These are phyloP conservation scores for Verticillium alfalfae DNA, from an alignment of 2,329 filamentous ascomycete genomes.

Conservation along the genomic window DNA sequence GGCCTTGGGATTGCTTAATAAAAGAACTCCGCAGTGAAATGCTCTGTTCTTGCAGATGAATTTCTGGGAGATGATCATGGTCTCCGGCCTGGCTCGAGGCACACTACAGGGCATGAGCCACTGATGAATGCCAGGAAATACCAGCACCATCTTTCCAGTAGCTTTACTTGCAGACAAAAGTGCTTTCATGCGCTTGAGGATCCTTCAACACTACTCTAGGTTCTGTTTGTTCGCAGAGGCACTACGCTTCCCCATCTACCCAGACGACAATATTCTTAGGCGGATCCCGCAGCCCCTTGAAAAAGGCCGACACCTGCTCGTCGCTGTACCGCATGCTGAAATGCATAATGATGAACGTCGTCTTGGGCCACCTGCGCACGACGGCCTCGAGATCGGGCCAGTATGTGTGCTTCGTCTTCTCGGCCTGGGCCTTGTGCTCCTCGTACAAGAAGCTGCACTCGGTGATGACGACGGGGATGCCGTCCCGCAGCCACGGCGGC, in stretches of 20 bases:
- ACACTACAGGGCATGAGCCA: too few relatives aligned
- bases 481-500: conserved; percentile 31
- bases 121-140: too few relatives aligned
- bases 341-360: conserved; percentile 40
- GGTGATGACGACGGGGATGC: conserved; percentile 39
- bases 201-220: too few relatives aligned
- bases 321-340: conserved; percentile 39
- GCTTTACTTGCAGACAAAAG: not conserved
- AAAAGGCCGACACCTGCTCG: conserved; percentile 32
- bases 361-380: conserved; percentile 32
- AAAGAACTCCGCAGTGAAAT: too few relatives aligned
- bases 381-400: conserved; percentile 40
- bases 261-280: conserved; percentile 40
- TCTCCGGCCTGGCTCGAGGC: too few relatives aligned
- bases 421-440: conserved; percentile 35
- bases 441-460: conserved; percentile 43
- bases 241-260: conserved; percentile 27
- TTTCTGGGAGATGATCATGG: too few relatives aligned
- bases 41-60: too few relatives aligned
- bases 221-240: not conserved
- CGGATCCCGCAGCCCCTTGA: conserved; percentile 28
- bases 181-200: not conserved
- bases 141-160: not conserved
- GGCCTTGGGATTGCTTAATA: too few relatives aligned
- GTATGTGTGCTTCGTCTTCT: conserved; percentile 39